Percentiles rank a stretch among this genome's conserved stretches.
Conservation (phyloP, 2,329 filamentous ascomycete species). For the Chalara sp. region DNA sequence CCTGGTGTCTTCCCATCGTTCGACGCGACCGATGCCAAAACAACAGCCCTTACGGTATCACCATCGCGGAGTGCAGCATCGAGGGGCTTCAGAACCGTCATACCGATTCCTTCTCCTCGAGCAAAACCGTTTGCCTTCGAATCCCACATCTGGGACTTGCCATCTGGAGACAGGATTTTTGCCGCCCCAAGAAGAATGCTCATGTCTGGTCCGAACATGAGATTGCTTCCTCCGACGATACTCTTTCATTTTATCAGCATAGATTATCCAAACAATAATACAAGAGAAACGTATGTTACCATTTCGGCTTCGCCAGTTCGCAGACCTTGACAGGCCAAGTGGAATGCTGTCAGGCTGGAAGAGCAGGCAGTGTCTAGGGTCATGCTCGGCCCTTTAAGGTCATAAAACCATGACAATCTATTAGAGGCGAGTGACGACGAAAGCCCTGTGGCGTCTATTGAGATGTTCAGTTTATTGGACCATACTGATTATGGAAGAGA, state of each 20-base stretch:
- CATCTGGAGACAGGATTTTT: constrained; percentile 25
- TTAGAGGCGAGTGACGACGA: constrained; percentile 39
- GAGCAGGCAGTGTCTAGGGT: constrained; percentile 52
- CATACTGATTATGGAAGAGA: background rate
- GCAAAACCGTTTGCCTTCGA: constrained; percentile 54
- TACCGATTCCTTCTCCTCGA: constrained; percentile 52
- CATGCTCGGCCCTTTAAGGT: constrained; percentile 43
- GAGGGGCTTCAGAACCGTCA: constrained; percentile 51
- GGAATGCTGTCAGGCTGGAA: constrained; percentile 45
- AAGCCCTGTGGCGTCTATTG: background rate
- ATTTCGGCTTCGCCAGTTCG: constrained; percentile 29
- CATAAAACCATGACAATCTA: constrained; percentile 46
- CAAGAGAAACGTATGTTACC: constrained; percentile 35
- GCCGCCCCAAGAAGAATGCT: background rate
- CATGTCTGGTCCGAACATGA: constrained; percentile 49
- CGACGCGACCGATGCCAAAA: constrained; percentile 33
- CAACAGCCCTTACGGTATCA: constrained; percentile 46
- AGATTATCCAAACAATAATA: constrained; percentile 26
- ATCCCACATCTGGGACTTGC: constrained; percentile 48
- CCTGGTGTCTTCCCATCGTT: constrained; percentile 46
- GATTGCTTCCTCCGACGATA: constrained; percentile 36
- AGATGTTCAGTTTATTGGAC: background rate
- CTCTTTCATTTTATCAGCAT: constrained; percentile 39
- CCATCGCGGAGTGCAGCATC: constrained; percentile 49
- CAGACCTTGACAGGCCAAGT: constrained; percentile 45